Conservation (phyloP, 1,139 yeast genomes). For the Ashbya aceris region DNA sequence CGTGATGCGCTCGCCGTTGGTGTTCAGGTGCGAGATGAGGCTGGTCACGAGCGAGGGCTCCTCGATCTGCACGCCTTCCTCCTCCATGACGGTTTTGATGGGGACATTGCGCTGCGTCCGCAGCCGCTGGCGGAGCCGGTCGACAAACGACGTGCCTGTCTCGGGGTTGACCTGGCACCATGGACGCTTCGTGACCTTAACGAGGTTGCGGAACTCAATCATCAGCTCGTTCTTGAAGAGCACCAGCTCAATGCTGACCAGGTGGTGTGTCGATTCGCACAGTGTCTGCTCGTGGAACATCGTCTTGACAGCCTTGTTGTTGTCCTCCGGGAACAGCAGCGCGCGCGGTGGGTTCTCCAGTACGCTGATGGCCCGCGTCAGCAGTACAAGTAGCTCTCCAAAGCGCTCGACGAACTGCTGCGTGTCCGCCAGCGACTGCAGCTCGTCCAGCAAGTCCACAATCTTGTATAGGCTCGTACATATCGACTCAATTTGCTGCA, state of each 20-base stretch:
- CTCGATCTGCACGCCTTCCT: constrained; percentile 23
- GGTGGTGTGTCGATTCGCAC: constrained; percentile 23
- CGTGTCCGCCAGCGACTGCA: constrained; percentile 16
- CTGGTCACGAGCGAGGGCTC: constrained; percentile 23
- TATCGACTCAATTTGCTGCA: constrained; percentile 19
- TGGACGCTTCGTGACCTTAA: constrained; percentile 28
- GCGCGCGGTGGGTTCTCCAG: constrained; percentile 27
- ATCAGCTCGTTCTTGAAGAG: constrained; percentile 24
- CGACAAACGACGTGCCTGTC: constrained; percentile 28
- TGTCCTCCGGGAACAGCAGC: constrained; percentile 24
- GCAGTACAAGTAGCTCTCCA: constrained; percentile 13
- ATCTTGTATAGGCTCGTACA: constrained; percentile 13
- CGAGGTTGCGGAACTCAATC: constrained; percentile 24
- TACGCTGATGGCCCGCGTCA: constrained; percentile 21
- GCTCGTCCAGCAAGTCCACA: constrained; percentile 13
- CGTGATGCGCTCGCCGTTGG: constrained; percentile 23
- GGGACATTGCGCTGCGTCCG: constrained; percentile 18
- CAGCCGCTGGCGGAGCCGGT: constrained; percentile 21
- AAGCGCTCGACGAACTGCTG: constrained; percentile 15
- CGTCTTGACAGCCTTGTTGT: constrained; percentile 20
- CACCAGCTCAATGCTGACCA: constrained; percentile 23
- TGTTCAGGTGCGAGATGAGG: constrained; percentile 14
- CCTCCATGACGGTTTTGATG: constrained; percentile 16
- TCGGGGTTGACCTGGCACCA: constrained; percentile 28
- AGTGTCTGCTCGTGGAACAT: constrained; percentile 18